Conservation (phyloP, 164 flowering plant genomes). For the Vitis riparia region DNA sequence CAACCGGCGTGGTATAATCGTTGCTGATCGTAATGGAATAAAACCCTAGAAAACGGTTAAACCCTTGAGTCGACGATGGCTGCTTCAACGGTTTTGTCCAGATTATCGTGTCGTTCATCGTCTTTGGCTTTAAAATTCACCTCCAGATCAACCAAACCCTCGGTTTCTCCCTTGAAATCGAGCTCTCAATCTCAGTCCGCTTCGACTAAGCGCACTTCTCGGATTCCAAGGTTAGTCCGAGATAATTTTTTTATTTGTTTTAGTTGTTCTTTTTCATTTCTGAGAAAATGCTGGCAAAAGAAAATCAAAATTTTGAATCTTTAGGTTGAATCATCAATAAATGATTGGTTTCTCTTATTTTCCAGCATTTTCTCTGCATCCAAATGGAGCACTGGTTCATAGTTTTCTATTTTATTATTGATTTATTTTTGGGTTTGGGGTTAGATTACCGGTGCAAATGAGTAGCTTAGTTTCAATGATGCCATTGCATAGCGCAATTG, state of each 20-base stretch:
- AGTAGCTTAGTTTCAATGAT: slow-evolving; percentile 12
- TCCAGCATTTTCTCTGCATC: slow-evolving; percentile 1
- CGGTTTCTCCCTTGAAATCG: slow-evolving; percentile 10
- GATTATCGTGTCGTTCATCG: slow-evolving; percentile 14
- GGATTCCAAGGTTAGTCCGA: neutral
- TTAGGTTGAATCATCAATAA: too few species aligned
- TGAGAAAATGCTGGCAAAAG: neutral
- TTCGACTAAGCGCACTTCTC: slow-evolving; percentile 12
- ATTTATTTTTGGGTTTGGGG: neutral
- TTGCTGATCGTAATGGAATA: too few species aligned
- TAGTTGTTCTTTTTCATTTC: neutral
- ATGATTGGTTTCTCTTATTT: neutral
- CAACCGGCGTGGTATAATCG: too few species aligned
- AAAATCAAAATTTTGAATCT: too few species aligned
- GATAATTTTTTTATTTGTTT: too few species aligned
- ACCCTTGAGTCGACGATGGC: slow-evolving; percentile 9
- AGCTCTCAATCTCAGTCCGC: neutral
- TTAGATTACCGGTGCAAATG: slow-evolving; percentile 12
- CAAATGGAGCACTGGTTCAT: neutral
- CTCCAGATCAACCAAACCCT: slow-evolving; percentile 1
- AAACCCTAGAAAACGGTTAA: slow-evolving; percentile 1
- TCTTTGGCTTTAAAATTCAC: slow-evolving; percentile 6
- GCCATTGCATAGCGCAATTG: slow-evolving; percentile 17
- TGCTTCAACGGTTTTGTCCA: slow-evolving; percentile 9
- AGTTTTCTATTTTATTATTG: neutral